Base-by-base conservation (phyloP, 2,329 filamentous ascomycete genomes). In the Fusarium dlaminii region DNA sequence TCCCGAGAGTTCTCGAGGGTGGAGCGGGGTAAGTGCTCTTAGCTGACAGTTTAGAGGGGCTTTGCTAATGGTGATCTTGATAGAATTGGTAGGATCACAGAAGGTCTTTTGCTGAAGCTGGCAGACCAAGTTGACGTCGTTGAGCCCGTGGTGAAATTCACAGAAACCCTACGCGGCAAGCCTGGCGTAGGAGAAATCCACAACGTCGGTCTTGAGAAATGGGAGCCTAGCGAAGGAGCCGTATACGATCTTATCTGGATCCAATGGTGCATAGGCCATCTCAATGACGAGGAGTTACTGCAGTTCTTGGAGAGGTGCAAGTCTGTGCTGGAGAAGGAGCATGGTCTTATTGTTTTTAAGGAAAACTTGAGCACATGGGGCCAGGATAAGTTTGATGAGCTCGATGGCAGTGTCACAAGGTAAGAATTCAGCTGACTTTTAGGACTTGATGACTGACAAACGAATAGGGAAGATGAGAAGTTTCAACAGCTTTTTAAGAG, bases 191-290 rank as follows among this genome's bases (percentile, higher is more conserved):
- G 88, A 5, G 83, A 87, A 29, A 87, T 97, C 24, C 92, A 90
- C 83, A 94, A 93, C 74, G 83, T 92, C 5, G 94, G 94, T 0
- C 84, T 97, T 2, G 92, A 97, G 81, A 87, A 88, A 34, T 97
- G 94, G 94, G 66, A 75, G 17, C 85, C 87, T 2, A 83, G 77
- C 1, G 76, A 82, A 5, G 84, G 79, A 15, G 77, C 82, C 14
- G 80, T 83, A 55, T 98, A 98, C 82, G 92, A 95, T 80, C 81
- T 98, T 51, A 90, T 98, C 69, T 98, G 94, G 94, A 92, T 90
- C 59, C 95, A 98, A 82, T 98, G 95, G 95, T 98, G 95, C 81
- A 82, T 96, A 13, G 93, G 94, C 30, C 92, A 98, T 81, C 84
- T 98, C 62, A 94, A 89, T 1, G 94, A 98, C 79, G 83, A 82